Percentiles rank a stretch among this genome's conserved stretches.
Conservation (phyloP, 768 basidiomycete genomes). For the Russula ochroleuca region DNA sequence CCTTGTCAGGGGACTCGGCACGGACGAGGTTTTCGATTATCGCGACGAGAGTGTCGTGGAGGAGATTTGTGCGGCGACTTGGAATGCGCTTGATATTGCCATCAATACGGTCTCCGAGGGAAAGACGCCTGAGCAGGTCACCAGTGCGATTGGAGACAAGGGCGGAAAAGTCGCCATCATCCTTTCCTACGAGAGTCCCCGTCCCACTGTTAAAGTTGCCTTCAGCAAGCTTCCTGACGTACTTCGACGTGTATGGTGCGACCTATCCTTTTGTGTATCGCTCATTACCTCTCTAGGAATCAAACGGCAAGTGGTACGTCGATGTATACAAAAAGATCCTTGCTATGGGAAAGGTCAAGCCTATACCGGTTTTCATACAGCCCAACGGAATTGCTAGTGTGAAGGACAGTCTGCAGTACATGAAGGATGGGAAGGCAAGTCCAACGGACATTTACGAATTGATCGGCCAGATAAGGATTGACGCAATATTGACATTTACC, state of each 20-base stretch:
- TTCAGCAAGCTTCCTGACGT: background rate
- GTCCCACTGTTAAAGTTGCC: background rate
- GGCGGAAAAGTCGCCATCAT: conserved; percentile 24
- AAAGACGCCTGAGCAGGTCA: conserved; percentile 13
- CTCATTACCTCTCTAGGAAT: conserved; percentile 2
- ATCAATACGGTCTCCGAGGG: conserved; percentile 28
- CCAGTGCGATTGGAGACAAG: conserved; percentile 18
- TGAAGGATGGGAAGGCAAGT: conserved; percentile 32
- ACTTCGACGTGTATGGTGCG: background rate
- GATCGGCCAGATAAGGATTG: background rate
- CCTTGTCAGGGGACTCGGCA: conserved; percentile 37
- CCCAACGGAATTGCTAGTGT: conserved; percentile 31
- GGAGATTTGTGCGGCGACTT: conserved; percentile 31
- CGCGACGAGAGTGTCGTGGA: conserved; percentile 29
- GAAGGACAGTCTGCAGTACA: conserved; percentile 30
- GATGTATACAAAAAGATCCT: conserved; percentile 28
- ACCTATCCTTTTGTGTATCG: background rate
- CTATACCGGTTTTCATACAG: conserved; percentile 31
- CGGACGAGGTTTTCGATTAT: conserved; percentile 36
- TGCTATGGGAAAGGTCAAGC: conserved; percentile 28
- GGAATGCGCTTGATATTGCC: conserved; percentile 24
- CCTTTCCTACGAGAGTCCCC: conserved; percentile 13
- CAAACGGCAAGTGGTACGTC: conserved; percentile 30
- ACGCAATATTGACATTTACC: background rate
- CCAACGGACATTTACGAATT: background rate